Percentiles rank a stretch among this genome's conserved stretches.
Conservation (phyloP, 2,329 filamentous ascomycete species). For the Diaporthe sp. region DNA sequence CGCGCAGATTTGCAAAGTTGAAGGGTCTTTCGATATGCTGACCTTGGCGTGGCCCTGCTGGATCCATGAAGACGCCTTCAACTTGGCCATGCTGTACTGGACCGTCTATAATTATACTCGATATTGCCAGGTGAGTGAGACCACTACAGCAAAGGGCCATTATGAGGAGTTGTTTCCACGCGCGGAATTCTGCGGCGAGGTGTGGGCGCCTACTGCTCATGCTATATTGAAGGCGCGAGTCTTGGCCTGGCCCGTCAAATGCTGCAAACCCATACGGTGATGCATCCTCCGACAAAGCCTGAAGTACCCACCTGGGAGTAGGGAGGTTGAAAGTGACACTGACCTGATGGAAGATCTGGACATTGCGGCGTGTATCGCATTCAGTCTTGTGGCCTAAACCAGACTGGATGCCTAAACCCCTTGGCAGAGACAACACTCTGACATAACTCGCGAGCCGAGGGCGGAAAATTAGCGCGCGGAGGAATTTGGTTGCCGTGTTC, state of each 20-base stretch:
- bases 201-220: fast-evolving
- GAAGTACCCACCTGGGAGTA: too few species aligned
- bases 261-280: too few species aligned
- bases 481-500: not conserved
- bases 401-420: too few species aligned
- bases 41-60: not conserved
- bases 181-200: not conserved
- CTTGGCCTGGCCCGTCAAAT: too few species aligned
- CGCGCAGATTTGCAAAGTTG: not conserved
- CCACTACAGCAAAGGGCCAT: not conserved
- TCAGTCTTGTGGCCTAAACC: too few species aligned
- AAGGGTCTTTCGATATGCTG: not conserved
- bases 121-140: not conserved
- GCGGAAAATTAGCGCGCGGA: not conserved
- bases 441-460: not conserved
- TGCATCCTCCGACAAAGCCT: too few species aligned
- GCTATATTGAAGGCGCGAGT: not conserved
- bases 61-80: too few species aligned
- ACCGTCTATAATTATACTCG: not conserved
- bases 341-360: too few species aligned
- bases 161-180: not conserved
- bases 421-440: not conserved
- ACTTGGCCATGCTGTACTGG: not conserved
- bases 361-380: too few species aligned
- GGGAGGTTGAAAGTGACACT: too few species aligned